phyloP scores from a whole-genome alignment of 164 flowering plant species.

The Nymphaea colorata region DNA sequence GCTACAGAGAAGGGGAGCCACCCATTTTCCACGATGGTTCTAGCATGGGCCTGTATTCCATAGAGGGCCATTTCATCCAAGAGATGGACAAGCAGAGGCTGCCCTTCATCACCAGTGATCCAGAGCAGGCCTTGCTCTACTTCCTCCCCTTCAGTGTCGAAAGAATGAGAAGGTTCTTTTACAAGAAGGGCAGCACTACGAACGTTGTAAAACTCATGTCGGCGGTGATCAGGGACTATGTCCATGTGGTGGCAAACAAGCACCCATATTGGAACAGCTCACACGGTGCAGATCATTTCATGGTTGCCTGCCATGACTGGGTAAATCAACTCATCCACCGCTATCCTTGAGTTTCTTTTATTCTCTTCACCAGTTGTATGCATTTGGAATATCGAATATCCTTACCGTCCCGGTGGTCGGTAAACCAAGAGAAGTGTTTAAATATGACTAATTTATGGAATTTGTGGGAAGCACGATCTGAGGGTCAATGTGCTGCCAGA shows the following conservation, averaged over 20 bases:
- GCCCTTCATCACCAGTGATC: not conserved
- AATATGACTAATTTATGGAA: too few relatives aligned
- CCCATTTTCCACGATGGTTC: not conserved
- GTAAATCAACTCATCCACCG: slow-evolving; percentile 11
- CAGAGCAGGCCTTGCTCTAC: slow-evolving; percentile 41
- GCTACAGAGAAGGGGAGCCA: slow-evolving; percentile 1
- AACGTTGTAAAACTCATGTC: slow-evolving; percentile 21
- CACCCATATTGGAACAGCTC: slow-evolving; percentile 74
- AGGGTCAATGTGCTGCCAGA: too few relatives aligned
- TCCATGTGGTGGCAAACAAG: slow-evolving; percentile 34
- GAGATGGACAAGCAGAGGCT: not conserved
- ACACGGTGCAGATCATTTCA: slow-evolving; percentile 70
- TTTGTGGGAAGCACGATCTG: too few relatives aligned
- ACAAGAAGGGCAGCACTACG: slow-evolving; percentile 13
- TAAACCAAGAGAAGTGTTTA: too few relatives aligned
- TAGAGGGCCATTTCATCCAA: slow-evolving; percentile 1
- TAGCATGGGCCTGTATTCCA: not conserved
- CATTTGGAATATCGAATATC: too few relatives aligned
- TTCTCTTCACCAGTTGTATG: too few relatives aligned
- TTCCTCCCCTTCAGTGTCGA: slow-evolving; percentile 66
- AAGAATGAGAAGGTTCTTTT: slow-evolving; percentile 41
- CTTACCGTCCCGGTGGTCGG: too few relatives aligned
- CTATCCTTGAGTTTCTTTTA: too few relatives aligned
- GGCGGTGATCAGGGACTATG: slow-evolving; percentile 39
- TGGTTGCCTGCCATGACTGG: slow-evolving; percentile 90